Base-by-base conservation (phyloP, 2,329 filamentous ascomycete genomes). In the Apiospora sp. region DNA sequence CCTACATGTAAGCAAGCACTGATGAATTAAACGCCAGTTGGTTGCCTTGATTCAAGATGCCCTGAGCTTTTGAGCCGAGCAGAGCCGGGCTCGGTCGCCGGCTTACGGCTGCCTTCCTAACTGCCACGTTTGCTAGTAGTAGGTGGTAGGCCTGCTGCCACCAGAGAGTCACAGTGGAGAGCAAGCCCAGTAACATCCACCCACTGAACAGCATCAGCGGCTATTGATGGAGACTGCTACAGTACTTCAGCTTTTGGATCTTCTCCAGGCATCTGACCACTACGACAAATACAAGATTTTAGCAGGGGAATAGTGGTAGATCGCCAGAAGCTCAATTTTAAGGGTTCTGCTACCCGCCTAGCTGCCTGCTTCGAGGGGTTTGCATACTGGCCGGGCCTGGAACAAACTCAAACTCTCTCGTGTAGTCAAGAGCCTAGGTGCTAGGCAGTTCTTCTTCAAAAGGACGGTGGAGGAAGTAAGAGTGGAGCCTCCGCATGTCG, bases 261-360 rank as follows among this genome's bases (percentile, higher is more conserved):
- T 61, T 22, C 54, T 61, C 16, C 54, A 58, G 27, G 27, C 51
- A 58, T 58, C 51, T 58, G 6, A 58, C 54, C 54, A 61, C 54
- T 34, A 58, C 54, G 16, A 58, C 54, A 58, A 34, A 14, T 34
- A 34, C 27, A 10, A 16, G 27, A 30, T 34, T 41, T 10, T 61
- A 61, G 54, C 54, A 61, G 54, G 54, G 54, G 19, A 61, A 61
- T 22, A n/a, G 46, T 49, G 46, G 19, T 49, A 37, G 54, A 61
- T 34, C 30, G 30, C 54, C 54, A 34, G 54, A 61, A 61, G 54
- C 54, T 61, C 30, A 30, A 7, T 34, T 61, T 34, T 37, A 64
- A 41, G 58, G 58, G 58, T 41, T 64, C 58, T 64, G 30, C 34
- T n/a, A n/a, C 19, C 19, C 8, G 22, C 46, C 46, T 49, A 49